Percentiles rank a stretch among this genome's conserved stretches.
Conservation (phyloP, 75 land plant genomes). For the Selaginella moellendorffii region DNA sequence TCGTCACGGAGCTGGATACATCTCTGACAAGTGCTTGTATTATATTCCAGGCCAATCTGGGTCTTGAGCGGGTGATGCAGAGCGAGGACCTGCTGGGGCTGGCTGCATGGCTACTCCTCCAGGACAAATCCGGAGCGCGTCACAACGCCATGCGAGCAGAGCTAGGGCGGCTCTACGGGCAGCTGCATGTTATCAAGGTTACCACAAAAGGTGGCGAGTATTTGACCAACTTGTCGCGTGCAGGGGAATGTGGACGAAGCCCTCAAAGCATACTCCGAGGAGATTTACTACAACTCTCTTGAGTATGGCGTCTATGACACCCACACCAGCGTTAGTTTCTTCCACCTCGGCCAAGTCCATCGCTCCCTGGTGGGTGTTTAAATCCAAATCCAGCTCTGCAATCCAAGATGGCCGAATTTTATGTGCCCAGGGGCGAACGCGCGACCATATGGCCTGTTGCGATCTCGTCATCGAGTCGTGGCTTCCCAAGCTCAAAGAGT, state of each 20-base stretch:
- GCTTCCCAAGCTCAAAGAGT: not conserved
- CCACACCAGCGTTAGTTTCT: constrained; percentile 23
- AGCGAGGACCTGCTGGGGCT: constrained; percentile 25
- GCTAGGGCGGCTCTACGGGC: constrained; percentile 19
- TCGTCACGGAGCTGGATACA: too few relatives aligned
- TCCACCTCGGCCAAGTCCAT: constrained; percentile 16
- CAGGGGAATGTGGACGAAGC: constrained; percentile 15
- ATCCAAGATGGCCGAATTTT: too few relatives aligned
- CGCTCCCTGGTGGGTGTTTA: constrained; percentile 14
- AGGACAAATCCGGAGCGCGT: constrained; percentile 2
- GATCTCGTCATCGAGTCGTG: not conserved
- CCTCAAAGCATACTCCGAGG: constrained; percentile 22
- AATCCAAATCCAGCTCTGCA: too few relatives aligned
- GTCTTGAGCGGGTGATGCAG: constrained; percentile 16
- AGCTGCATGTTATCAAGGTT: constrained; percentile 23
- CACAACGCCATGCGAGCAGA: constrained; percentile 17
- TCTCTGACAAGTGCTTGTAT: not conserved
- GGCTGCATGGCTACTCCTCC: constrained; percentile 27
- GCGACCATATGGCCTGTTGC: not conserved
- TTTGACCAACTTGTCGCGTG: constrained; percentile 5
- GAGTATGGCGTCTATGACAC: constrained; percentile 19
- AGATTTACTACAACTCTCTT: constrained; percentile 17
- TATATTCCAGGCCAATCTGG: constrained; percentile 18
- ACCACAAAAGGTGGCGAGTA: not conserved
- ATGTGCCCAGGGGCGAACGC: not conserved